These are phyloP conservation scores for Capsicum rhomboideum DNA, from an alignment of 257 asterid species.

Conservation along the genomic window DNA sequence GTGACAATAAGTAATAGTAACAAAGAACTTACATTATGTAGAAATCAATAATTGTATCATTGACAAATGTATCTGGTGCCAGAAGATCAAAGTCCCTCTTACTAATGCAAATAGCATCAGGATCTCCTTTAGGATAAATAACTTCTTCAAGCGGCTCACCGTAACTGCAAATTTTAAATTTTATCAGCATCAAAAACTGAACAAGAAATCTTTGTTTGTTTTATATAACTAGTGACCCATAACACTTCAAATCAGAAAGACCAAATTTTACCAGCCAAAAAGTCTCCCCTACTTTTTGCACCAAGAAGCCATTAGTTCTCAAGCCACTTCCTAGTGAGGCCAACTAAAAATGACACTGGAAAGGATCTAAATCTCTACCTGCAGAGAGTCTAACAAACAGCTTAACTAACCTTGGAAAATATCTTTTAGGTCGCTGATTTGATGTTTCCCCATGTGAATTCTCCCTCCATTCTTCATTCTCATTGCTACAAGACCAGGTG, in stretches of 20 bases:
- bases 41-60: constrained; percentile 88
- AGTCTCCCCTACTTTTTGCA: neutral
- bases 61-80: constrained; percentile 83
- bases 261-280: neutral
- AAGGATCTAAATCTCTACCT: neutral
- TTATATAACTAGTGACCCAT: neutral
- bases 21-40: constrained; percentile 72
- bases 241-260: neutral
- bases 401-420: constrained; percentile 10
- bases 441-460: neutral
- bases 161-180: constrained; percentile 46
- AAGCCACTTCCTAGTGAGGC: neutral
- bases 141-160: constrained; percentile 70
- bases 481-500: neutral
- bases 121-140: constrained; percentile 83
- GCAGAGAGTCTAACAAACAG: neutral
- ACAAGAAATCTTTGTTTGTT: neutral
- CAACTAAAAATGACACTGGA: neutral
- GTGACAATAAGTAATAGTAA: neutral
- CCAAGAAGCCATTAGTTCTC: neutral
- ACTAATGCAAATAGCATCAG: constrained; percentile 85
- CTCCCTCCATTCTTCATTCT: neutral
- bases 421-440: neutral
- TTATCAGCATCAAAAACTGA: neutral
- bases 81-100: constrained; percentile 80